Evolutionary conservation across 805 yeast species (phyloP).

Genomic region (Pichia pseudocactophila): DNA sequence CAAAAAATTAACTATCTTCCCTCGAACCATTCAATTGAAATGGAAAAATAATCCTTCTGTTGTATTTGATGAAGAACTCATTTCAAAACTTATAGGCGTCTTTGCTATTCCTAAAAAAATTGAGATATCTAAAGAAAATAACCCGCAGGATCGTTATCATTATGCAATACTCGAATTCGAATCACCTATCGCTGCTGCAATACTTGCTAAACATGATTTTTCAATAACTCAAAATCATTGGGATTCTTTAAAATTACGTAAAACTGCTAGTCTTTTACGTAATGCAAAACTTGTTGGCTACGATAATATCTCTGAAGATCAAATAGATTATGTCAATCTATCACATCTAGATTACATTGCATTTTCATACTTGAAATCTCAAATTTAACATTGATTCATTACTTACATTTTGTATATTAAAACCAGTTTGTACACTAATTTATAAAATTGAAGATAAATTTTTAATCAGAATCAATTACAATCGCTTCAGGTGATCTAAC

Average conservation of each 20-base stretch:
- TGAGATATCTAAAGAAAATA: slow-evolving; percentile 12
- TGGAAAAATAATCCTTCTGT: slow-evolving; percentile 39
- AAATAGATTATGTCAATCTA: neutral
- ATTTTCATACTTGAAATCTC: neutral
- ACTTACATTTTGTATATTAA: neutral
- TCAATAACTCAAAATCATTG: slow-evolving; percentile 33
- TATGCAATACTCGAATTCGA: slow-evolving; percentile 31
- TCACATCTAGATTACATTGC: slow-evolving; percentile 5
- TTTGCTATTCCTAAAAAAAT: slow-evolving; percentile 32
- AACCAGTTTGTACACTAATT: neutral
- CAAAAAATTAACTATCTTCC: too few species aligned
- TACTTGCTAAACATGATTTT: slow-evolving; percentile 37
- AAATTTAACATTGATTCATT: neutral
- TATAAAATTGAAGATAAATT: neutral
- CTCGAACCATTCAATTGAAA: slow-evolving; percentile 17
- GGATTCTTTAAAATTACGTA: slow-evolving; percentile 37
- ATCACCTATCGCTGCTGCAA: slow-evolving; percentile 21
- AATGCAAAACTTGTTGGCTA: slow-evolving; percentile 14
- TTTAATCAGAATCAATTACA: slow-evolving; percentile 50
- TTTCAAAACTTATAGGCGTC: slow-evolving; percentile 34
- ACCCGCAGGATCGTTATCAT: slow-evolving; percentile 25
- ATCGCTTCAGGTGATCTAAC: slow-evolving; percentile 70
- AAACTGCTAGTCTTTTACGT: slow-evolving; percentile 39
- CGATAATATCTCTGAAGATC: neutral
- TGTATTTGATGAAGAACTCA: slow-evolving; percentile 26